These are phyloP conservation scores for Komagataella pseudopastoris DNA, from an alignment of 805 yeast species.

Conservation along the genomic window DNA sequence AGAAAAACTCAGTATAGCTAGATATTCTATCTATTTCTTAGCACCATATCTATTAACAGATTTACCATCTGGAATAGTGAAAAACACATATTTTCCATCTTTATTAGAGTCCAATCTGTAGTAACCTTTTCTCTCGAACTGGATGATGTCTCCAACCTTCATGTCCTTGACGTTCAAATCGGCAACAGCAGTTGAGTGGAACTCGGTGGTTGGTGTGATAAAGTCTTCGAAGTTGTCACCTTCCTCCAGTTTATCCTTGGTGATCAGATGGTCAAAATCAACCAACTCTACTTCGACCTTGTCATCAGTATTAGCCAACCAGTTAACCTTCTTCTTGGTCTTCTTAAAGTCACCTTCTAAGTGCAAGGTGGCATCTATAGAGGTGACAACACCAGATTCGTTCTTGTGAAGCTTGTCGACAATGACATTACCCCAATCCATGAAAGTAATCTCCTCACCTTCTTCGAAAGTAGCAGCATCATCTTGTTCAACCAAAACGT, in stretches of 20 bases:
- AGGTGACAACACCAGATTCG: conserved; percentile 32
- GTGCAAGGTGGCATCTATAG: conserved; percentile 67
- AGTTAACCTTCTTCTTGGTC: conserved; percentile 87
- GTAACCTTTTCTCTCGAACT: conserved; percentile 96
- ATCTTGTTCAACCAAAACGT: conserved; percentile 70
- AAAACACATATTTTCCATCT: conserved; percentile 61
- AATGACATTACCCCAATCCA: conserved; percentile 98
- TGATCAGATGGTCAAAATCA: conserved; percentile 89
- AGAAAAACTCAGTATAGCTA: conserved; percentile 5
- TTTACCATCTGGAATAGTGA: conserved; percentile 95
- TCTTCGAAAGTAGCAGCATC: conserved; percentile 59
- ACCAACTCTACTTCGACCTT: conserved; percentile 63
- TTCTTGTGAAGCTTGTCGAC: conserved; percentile 56
- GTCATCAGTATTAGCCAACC: conserved; percentile 81
- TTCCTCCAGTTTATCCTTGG: conserved; percentile 90
- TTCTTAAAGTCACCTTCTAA: conserved; percentile 95
- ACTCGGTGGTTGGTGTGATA: conserved; percentile 78
- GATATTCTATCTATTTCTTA: conserved; percentile 18
- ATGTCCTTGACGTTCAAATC: conserved; percentile 66
- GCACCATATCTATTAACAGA: conserved; percentile 64
- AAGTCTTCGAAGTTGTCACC: conserved; percentile 88
- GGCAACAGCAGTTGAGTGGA: conserved; percentile 64
- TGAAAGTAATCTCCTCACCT: conserved; percentile 89
- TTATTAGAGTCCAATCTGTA: conserved; percentile 62
- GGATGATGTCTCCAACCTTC: conserved; percentile 80